These are phyloP conservation scores for Mortierella sp. DNA, from an alignment of 371 early-diverging fungal species.

Conservation along the genomic window DNA sequence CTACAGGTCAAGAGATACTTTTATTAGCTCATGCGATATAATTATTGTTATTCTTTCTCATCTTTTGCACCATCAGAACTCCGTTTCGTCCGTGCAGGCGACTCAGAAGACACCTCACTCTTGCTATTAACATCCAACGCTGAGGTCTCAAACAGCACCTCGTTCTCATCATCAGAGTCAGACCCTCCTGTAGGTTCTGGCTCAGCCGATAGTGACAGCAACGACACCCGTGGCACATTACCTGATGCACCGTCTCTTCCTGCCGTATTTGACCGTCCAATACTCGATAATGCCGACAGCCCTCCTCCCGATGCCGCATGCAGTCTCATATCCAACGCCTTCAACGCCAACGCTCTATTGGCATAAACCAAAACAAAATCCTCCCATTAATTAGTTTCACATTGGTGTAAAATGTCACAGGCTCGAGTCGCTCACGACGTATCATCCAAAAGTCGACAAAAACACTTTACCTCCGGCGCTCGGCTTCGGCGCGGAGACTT, in stretches of 20 bases:
- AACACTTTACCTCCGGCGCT: constrained; percentile 65
- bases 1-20: background rate
- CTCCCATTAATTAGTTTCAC: background rate
- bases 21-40: background rate
- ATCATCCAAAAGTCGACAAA: background rate
- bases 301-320: constrained; percentile 30
- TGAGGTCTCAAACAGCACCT: constrained; percentile 22
- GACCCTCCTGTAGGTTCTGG: constrained; percentile 9
- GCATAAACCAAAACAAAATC: background rate
- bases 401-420: background rate
- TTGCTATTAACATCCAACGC: constrained; percentile 15
- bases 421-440: background rate
- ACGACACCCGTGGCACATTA: constrained; percentile 11
- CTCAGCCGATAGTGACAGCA: constrained; percentile 15
- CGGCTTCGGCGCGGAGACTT: constrained; percentile 74
- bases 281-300: background rate
- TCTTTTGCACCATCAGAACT: background rate
- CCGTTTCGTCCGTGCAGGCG: background rate
- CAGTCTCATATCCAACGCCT: constrained; percentile 74
- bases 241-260: background rate
- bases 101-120: background rate
- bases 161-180: constrained; percentile 20
- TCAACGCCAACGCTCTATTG: constrained; percentile 72
- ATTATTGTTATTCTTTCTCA: background rate
- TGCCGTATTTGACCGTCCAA: constrained; percentile 4